These are phyloP conservation scores for Calonectria hawksworthii DNA, from an alignment of 2,329 filamentous ascomycete genomes.

Conservation along the genomic window DNA sequence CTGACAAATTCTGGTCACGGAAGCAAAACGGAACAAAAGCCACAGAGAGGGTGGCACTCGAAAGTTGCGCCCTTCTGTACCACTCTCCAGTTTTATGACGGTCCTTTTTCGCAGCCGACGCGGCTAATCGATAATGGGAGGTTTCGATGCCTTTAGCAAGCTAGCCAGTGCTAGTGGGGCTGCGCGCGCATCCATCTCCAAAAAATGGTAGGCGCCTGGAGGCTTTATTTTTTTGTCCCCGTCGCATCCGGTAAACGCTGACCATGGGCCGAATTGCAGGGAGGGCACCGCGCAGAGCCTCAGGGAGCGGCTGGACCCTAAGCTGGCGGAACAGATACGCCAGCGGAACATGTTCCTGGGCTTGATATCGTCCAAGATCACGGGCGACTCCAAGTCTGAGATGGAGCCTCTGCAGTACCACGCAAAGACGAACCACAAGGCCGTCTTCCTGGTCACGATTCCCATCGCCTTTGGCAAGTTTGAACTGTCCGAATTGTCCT, in stretches of 20 bases:
- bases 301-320: conserved; percentile 18
- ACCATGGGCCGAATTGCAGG: not conserved
- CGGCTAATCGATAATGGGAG: conserved; percentile 11
- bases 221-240: not conserved
- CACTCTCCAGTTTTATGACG: conserved; percentile 5
- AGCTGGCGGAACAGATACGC: conserved; percentile 34
- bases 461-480: conserved; percentile 41
- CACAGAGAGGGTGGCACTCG: not conserved
- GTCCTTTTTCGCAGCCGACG: not conserved
- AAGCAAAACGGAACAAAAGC: not conserved
- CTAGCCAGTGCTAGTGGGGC: conserved; percentile 22
- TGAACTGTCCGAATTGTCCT: conserved; percentile 40
- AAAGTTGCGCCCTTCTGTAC: not conserved
- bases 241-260: not conserved
- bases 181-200: conserved; percentile 16
- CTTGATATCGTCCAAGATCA: conserved; percentile 34
- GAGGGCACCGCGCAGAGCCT: conserved; percentile 24
- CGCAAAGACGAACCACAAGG: conserved; percentile 31
- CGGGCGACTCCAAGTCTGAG: conserved; percentile 37
- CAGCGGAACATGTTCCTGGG: conserved; percentile 36
- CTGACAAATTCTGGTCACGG: conserved; percentile 2
- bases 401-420: conserved; percentile 39
- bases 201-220: conserved; percentile 17
- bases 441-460: conserved; percentile 41
- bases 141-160: conserved; percentile 20